Conservation (phyloP, 2,329 filamentous ascomycete species). For the Mycosphaerella sp. region DNA sequence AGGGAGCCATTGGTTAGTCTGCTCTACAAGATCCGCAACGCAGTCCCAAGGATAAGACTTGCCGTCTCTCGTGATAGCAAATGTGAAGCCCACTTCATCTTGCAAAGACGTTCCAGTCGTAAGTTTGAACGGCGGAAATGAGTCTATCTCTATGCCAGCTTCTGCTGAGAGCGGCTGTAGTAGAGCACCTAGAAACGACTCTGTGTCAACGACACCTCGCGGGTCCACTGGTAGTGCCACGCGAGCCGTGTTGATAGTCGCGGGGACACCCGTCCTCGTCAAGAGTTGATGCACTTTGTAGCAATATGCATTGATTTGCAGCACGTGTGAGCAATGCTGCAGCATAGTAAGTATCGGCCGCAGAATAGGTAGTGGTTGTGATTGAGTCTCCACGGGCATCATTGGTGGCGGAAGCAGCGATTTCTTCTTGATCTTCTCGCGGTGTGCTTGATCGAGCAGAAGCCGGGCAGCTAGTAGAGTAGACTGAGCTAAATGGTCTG, state of each 20-base stretch:
- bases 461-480: conserved; percentile 65
- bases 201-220: neutral
- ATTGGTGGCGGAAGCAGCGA: conserved; percentile 58
- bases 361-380: neutral
- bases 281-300: neutral
- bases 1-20: neutral
- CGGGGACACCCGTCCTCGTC: neutral
- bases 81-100: neutral
- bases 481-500: conserved; percentile 54
- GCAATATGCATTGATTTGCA: conserved; percentile 1
- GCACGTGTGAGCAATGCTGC: neutral
- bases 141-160: conserved; percentile 1
- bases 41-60: neutral
- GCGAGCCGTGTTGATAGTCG: neutral
- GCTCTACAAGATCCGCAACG: neutral
- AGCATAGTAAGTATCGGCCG: conserved; percentile 2
- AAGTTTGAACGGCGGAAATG: neutral
- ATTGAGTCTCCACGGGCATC: conserved; percentile 42
- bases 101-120: neutral
- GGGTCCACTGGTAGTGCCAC: neutral
- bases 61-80: neutral
- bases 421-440: conserved; percentile 63
- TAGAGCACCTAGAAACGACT: neutral
- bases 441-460: conserved; percentile 72
- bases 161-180: neutral